Base-by-base conservation (phyloP, 495 filamentous ascomycete genomes). In the Cercophora sp. region DNA sequence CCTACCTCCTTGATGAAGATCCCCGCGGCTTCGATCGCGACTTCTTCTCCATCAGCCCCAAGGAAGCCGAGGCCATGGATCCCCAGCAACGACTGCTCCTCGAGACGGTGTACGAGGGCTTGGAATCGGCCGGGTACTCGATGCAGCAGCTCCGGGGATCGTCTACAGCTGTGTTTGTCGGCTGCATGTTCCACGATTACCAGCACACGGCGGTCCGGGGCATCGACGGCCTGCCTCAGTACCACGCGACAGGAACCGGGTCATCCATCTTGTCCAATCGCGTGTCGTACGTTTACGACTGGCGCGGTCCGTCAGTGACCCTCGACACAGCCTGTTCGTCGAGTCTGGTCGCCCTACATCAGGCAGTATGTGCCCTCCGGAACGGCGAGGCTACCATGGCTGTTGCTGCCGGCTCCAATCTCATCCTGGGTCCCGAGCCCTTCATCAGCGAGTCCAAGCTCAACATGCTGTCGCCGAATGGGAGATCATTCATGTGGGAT, bases 91-190 rank as follows among this genome's bases (percentile, higher is more conserved):
- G 79, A 0, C 64, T 77, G 0, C 41, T 78, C 0, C 69, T 82
- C 1, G 71, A 87, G 34, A 88, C 84, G 37, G 86, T 86, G 0
- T 93, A 91, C 59, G 88, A 92, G 51, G 88, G 86, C 1, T 74
- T 95, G 1, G 89, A 93, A 62, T 84, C 84, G 72, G 85, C 55
- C 1, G 89, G 89, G 0, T 80, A 87, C 48, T 77, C 83, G 18
- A 84, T 88, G 0, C 83, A 86, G 2, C 79, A 77, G 1, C 84
- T 88, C 0, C 25, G 18, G 6, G 39, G 49, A 0, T 51, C 55
- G 0, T 18, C 22, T 1, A 58, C 59, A n/a, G 47, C 20, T 10
- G 56, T 59, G 1, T 51, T 35, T 22, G 53, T 54, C 1, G 59
- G 59, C 8, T 35, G 29, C 3, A 56, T 62, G 39, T 18, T 37